These are phyloP conservation scores for Kodamaea nitidulidarum DNA, from an alignment of 805 yeast species.

Conservation along the genomic window DNA sequence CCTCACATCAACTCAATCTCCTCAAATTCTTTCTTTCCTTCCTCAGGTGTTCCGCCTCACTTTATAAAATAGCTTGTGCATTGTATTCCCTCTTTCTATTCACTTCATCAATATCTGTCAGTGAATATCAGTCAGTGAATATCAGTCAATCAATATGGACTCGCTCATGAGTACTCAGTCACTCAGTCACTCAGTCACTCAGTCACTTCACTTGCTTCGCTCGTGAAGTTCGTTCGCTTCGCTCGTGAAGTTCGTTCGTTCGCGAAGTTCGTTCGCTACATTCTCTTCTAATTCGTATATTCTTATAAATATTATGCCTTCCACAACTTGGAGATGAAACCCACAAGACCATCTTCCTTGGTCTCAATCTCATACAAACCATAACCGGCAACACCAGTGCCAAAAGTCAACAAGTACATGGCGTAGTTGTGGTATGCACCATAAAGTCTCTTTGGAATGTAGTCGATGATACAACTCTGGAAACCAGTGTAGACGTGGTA, in stretches of 20 bases:
- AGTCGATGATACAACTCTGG: slow-evolving; percentile 73
- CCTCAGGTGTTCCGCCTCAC: too few species aligned
- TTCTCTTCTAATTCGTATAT: neutral
- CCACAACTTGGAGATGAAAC: slow-evolving; percentile 40
- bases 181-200: neutral
- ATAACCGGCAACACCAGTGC: slow-evolving; percentile 61
- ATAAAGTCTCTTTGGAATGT: slow-evolving; percentile 70
- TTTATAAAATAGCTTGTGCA: too few species aligned
- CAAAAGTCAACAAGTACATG: slow-evolving; percentile 56
- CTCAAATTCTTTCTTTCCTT: too few species aligned
- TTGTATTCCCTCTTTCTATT: too few species aligned
- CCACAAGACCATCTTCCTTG: slow-evolving; percentile 60
- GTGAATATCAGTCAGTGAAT: too few species aligned
- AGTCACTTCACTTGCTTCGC: too few species aligned
- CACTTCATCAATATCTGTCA: too few species aligned
- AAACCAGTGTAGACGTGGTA: slow-evolving; percentile 70
- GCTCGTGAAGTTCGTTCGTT: too few species aligned
- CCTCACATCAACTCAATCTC: too few species aligned
- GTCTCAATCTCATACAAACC: slow-evolving; percentile 71
- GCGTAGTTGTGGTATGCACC: slow-evolving; percentile 62
- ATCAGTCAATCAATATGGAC: neutral
- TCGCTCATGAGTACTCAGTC: neutral
- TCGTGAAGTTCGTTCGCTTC: too few species aligned
- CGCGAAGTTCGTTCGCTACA: too few species aligned
- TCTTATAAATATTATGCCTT: slow-evolving; percentile 23